Base-by-base conservation (phyloP, 148 eudicot species). In the Chenopodium berlandieri region DNA sequence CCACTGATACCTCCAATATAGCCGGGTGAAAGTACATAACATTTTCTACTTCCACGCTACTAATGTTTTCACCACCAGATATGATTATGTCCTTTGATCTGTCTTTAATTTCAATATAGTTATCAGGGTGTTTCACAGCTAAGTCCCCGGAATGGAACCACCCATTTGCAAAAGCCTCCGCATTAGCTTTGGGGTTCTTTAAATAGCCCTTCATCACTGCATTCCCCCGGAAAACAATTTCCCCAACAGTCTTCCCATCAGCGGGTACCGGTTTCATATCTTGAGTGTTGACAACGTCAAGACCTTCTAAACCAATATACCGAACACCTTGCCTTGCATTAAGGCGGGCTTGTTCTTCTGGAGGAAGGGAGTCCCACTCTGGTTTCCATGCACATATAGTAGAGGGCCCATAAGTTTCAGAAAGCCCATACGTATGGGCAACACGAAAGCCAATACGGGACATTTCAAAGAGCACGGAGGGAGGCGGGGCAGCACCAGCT, bases 401-500 rank as follows among this genome's bases (percentile, higher is more conserved):
- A 47, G 97, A 91, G 50, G 98, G 98, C 16, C 97, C 98, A 6
- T 86, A 95, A 25, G 97, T 95, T 82, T 93, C 97, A 0, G 97
- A 93, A 17, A 95, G 96, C 82, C 97, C 97, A 2, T 95, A 95
- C 10, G 98, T 93, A 89, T 95, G 98, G 65, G 98, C 67, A 11
- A 95, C 97, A 19, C 91, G 94, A 83, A 95, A 95, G 67, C 98
- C 97, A 63, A 76, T 89, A 34, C 85, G 70, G 23, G 92, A 83
- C 98, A 95, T 93, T 79, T 87, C 92, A 54, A 78, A 87, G 58
- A 95, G 92, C 69, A 95, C 87, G 0, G 93, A 86, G 68, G 97
- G 94, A 4, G 98, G 98, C 9, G 98, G 98, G 27, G 97, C 94
- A 1, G 98, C 97, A 8, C 98, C 98, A 1, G 97, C 98, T 16